Evolutionary conservation across 1,284 basidiomycete genomes (phyloP), one percentile per base, ranked within the genome.

Genomic region (Heterobasidion irregulare): DNA sequence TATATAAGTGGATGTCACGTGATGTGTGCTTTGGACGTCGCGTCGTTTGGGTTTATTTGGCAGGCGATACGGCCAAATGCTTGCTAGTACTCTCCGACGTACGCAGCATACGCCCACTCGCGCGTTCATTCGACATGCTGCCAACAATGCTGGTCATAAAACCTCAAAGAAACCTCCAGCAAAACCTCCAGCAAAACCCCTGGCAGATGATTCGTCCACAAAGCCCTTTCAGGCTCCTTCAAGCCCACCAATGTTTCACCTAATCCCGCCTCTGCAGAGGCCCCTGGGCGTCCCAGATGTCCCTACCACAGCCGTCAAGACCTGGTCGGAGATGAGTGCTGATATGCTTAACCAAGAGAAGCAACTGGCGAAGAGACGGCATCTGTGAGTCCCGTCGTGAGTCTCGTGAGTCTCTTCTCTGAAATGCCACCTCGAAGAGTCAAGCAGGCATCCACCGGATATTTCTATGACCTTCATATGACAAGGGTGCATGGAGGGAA

Each of bases 391-490:
- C n/a, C 18, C 16, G 12, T 16, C n/a, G 15, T n/a, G 32, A 26
- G 15, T 19, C 33, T 54, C 15, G 49, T 41, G 19, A 3, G 8
- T 34, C 50, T 41, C 41, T 49, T 50, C 7, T 10, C 26, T 35
- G 35, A 33, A 35, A 38, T 18, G 12, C 5, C 9, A 15, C 50
- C 44, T 41, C 41, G 35, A 19, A 96, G 92, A 59, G 82, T 97
- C 54, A 88, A 92, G 64, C 85, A 95, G 71, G 91, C 87, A 0
- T 82, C 83, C 13, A 88, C 86, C 63, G 94, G 94, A 0, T 97
- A 98, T 69, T 98, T 94, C 65, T 80, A 90, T 61, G 96, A 98
- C 66, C 78, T 91, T 56, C 92, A 93, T 64, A 83, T 86, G 62
- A 87, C 92, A 15, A 76, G 86, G 53, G 80, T 80, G 45, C 82